Base-by-base conservation (phyloP, 2,329 filamentous ascomycete species). In the Microthyrium microscopicum region DNA sequence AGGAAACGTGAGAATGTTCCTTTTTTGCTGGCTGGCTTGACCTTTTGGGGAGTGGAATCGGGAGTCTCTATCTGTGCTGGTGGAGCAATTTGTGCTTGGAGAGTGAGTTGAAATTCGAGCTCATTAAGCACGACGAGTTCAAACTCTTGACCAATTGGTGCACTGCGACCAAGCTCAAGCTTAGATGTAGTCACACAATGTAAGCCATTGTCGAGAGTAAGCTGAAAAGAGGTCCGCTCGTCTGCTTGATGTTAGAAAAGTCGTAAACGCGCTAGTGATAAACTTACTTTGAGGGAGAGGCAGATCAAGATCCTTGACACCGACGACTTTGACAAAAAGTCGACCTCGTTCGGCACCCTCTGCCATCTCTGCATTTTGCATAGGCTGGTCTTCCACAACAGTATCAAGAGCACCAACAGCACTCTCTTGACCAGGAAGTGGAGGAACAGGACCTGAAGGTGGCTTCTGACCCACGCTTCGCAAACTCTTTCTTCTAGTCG, bases 301-400 rank as follows among this genome's bases (percentile, higher is more conserved):
- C 27, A 95, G 64, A 49, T 94, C 85, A 24, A 98, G 67, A 46
- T 95, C 85, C 54, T 95, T 95, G 42, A 95, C 84, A 28, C 87
- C 85, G 54, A 95, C 78, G n/a, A 98, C 89, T 62, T 98, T 98
- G 43, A 98, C 85, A 47, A 98, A 98, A 2, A 98, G 66, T 39
- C 89, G 68, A 7, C 89, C 89, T 44, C 89, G 68, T 56, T 98
- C 89, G 38, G 76, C 77, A 34, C 74, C 82, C 38, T 94, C 85
- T 35, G 82, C 77, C 6, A 33, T 21, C 4, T 66, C 61, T 27
- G 68, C 66, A 22, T 56, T 55, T 37, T 78, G 58, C 18, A 60
- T 55, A 15, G 64, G 53, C 31, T 82, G 77, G 39, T 77, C 73
- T 47, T 93, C 84, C 3, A 68, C 62, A 13, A 83, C 66, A 5